Evolutionary conservation across 768 basidiomycete genomes (phyloP).

Genomic region (Amanita exitialis): DNA sequence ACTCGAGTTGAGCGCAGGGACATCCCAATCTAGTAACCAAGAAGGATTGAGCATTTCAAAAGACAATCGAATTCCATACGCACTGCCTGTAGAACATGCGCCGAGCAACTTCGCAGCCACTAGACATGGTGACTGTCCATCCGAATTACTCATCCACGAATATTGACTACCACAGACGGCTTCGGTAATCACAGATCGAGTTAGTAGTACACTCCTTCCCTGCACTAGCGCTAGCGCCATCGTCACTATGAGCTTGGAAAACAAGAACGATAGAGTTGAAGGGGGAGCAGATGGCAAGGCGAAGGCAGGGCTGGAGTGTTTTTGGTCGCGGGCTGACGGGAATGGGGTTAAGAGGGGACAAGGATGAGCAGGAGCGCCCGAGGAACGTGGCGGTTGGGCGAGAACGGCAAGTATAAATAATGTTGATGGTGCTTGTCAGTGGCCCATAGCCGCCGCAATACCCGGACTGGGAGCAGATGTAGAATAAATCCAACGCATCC

Average conservation of each 20-base stretch:
- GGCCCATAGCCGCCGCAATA: not conserved
- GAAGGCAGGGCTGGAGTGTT: not conserved
- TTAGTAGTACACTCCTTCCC: not conserved
- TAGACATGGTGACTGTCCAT: not conserved
- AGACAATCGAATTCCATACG: not conserved
- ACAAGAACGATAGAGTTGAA: not conserved
- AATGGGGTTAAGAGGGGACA: not conserved
- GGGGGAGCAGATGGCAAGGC: not conserved
- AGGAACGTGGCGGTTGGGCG: not conserved
- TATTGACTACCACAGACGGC: not conserved
- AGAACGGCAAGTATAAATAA: not conserved
- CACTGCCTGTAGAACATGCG: not conserved
- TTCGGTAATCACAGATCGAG: not conserved
- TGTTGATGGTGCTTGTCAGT: too few relatives aligned
- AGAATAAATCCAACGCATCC: not conserved
- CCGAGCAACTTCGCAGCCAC: not conserved
- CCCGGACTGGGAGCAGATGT: not conserved
- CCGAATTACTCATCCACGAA: conserved; percentile 3
- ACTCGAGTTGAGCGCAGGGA: not conserved
- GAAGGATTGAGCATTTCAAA: not conserved
- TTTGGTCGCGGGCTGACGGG: not conserved
- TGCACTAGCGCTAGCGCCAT: not conserved
- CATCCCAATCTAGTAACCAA: conserved; percentile 1
- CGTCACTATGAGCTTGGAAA: not conserved
- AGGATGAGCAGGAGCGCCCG: not conserved